These are phyloP conservation scores for Sistotremastrum niveocremeum DNA, from an alignment of 768 basidiomycete species.

Conservation along the genomic window DNA sequence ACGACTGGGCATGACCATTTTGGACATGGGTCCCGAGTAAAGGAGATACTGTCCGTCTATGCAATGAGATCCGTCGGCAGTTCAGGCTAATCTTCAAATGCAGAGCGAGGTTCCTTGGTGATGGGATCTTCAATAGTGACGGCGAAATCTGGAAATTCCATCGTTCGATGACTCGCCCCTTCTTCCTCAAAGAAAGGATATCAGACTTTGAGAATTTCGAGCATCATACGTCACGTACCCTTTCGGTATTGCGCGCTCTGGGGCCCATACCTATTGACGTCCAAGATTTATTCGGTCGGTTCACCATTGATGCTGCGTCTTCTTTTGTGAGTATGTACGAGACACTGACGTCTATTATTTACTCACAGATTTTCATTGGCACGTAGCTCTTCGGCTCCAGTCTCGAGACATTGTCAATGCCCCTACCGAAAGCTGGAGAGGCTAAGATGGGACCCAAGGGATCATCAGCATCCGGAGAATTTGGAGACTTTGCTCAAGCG, in stretches of 20 bases:
- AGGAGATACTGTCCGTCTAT: conserved; percentile 46
- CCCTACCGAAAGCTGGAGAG: conserved; percentile 36
- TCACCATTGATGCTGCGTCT: conserved; percentile 58
- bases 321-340: too few species aligned
- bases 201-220: conserved; percentile 29
- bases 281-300: conserved; percentile 55
- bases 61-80: too few species aligned
- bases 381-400: conserved; percentile 62
- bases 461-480: conserved; percentile 42
- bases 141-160: conserved; percentile 36
- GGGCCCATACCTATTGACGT: conserved; percentile 24
- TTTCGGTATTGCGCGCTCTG: conserved; percentile 33
- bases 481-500: conserved; percentile 35
- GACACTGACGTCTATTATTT: too few species aligned
- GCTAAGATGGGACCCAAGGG: conserved; percentile 42
- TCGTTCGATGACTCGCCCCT: conserved; percentile 28
- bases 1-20: conserved; percentile 55
- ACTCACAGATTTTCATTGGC: too few species aligned
- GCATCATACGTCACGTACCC: conserved; percentile 24
- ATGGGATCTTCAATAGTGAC: conserved; percentile 68
- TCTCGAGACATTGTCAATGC: conserved; percentile 42
- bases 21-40: conserved; percentile 50
- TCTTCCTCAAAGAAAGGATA: conserved; percentile 27
- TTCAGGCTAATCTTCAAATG: too few species aligned
- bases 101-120: conserved; percentile 47